These are phyloP conservation scores for Singerocomus inundabilis DNA, from an alignment of 1,284 basidiomycete genomes.

Conservation along the genomic window DNA sequence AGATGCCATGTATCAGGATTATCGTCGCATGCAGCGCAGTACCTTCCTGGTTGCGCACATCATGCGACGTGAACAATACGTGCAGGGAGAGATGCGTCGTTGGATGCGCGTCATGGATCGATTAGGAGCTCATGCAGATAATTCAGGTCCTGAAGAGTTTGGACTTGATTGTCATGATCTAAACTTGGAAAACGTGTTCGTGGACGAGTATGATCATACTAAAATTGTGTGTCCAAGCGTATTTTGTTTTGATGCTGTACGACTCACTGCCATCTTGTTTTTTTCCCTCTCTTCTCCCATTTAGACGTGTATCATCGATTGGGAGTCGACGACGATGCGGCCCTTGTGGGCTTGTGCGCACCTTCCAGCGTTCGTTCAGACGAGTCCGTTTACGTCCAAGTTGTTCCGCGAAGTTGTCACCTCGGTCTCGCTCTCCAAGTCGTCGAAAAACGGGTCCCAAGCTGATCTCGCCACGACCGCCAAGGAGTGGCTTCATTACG, in stretches of 20 bases:
- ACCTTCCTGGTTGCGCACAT: slow-evolving; percentile 74
- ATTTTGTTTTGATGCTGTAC: neutral
- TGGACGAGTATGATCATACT: slow-evolving; percentile 63
- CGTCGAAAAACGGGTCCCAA: slow-evolving; percentile 8
- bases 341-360: slow-evolving; percentile 82
- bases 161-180: slow-evolving; percentile 76
- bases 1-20: slow-evolving; percentile 73
- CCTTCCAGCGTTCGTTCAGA: slow-evolving; percentile 72
- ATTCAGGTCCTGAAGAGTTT: slow-evolving; percentile 37
- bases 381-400: slow-evolving; percentile 66
- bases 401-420: slow-evolving; percentile 65
- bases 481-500: slow-evolving; percentile 47
- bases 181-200: slow-evolving; percentile 78
- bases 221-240: slow-evolving; percentile 55
- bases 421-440: slow-evolving; percentile 32
- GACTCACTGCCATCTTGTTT: neutral
- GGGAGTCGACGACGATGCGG: slow-evolving; percentile 80
- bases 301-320: slow-evolving; percentile 80
- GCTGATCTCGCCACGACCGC: slow-evolving; percentile 28
- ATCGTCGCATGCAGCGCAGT: slow-evolving; percentile 70
- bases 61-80: slow-evolving; percentile 55
- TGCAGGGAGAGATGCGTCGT: slow-evolving; percentile 64
- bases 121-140: slow-evolving; percentile 36
- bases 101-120: slow-evolving; percentile 66
- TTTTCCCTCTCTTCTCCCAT: neutral